These are phyloP conservation scores for Nidularia pulvinata DNA, from an alignment of 768 basidiomycete species.

Conservation along the genomic window DNA sequence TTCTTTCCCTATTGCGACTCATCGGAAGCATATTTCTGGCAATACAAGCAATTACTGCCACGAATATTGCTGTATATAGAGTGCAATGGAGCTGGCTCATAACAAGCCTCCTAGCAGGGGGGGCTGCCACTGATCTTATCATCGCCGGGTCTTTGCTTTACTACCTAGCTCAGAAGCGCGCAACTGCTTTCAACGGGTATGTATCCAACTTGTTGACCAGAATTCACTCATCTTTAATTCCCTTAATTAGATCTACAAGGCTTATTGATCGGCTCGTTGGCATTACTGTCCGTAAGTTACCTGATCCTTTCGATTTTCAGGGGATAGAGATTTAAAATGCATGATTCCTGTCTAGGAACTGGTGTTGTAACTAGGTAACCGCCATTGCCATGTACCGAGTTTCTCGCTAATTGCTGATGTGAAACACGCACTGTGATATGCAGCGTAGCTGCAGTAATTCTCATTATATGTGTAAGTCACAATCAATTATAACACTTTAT, in stretches of 20 bases:
- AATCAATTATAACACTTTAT: too few relatives aligned
- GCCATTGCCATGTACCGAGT: too few relatives aligned
- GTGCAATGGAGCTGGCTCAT: slow-evolving; percentile 26
- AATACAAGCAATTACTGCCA: slow-evolving; percentile 14
- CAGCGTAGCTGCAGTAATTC: slow-evolving; percentile 10
- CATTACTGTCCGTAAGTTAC: slow-evolving; percentile 27
- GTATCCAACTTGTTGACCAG: too few relatives aligned
- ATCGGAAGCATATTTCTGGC: slow-evolving; percentile 23
- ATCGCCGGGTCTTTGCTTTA: slow-evolving; percentile 27
- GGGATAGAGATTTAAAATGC: too few relatives aligned
- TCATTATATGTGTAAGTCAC: too few relatives aligned
- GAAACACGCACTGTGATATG: too few relatives aligned
- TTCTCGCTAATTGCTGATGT: too few relatives aligned
- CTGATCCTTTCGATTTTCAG: too few relatives aligned
- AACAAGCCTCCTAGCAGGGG: slow-evolving; percentile 20
- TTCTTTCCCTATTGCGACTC: slow-evolving; percentile 17
- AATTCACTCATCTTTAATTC: too few relatives aligned
- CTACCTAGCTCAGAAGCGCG: slow-evolving; percentile 18
- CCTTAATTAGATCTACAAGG: slow-evolving; percentile 15
- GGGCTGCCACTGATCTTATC: slow-evolving; percentile 23
- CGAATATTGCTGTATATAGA: slow-evolving; percentile 14
- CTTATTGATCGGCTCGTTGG: slow-evolving; percentile 22
- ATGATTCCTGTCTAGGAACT: too few relatives aligned
- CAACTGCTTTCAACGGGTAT: slow-evolving; percentile 12
- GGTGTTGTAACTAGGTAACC: slow-evolving; percentile 22